A percentile compares a stretch with the other conserved stretches of the same genome.
These are phyloP conservation scores for Claviceps pazoutovae DNA, from an alignment of 2,329 filamentous ascomycete species.

Conservation along the genomic window DNA sequence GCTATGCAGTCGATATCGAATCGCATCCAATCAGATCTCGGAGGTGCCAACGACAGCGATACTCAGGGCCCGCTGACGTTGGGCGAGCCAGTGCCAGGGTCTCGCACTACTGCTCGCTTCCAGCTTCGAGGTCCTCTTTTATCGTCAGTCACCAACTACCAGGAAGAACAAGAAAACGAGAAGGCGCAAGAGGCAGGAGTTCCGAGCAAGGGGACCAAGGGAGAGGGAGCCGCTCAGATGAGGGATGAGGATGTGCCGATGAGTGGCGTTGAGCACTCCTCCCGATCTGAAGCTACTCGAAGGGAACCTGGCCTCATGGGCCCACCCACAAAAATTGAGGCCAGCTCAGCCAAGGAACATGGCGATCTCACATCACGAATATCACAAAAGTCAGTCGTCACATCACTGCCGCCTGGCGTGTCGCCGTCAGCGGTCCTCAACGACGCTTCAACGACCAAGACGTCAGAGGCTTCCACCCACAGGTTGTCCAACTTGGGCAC, in stretches of 20 bases:
- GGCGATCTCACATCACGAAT: constrained; percentile 41
- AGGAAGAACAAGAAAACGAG: constrained; percentile 41
- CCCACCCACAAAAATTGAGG: constrained; percentile 28
- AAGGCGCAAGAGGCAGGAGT: constrained; percentile 14
- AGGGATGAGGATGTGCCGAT: constrained; percentile 41
- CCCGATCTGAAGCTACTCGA: constrained; percentile 29
- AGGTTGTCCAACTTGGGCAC: constrained; percentile 55
- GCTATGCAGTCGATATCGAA: constrained; percentile 42
- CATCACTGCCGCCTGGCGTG: constrained; percentile 41
- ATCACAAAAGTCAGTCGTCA: constrained; percentile 50
- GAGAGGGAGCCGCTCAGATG: background rate
- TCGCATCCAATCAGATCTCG: constrained; percentile 36
- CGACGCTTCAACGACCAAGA: constrained; percentile 89
- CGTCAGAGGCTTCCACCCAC: constrained; percentile 53
- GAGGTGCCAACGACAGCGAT: constrained; percentile 36
- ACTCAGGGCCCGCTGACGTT: constrained; percentile 44
- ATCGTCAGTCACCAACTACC: constrained; percentile 42
- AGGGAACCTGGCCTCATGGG: constrained; percentile 30
- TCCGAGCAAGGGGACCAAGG: constrained; percentile 37
- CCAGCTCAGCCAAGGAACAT: constrained; percentile 23
- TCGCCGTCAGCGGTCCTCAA: constrained; percentile 53
- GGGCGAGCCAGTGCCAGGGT: constrained; percentile 49
- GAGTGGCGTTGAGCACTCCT: constrained; percentile 38
- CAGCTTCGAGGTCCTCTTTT: constrained; percentile 35
- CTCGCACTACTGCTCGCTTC: constrained; percentile 37